Evolutionary conservation across 176 grass and related monocot species (phyloP), one percentile per base, ranked within the genome.

Genomic region (Oryza australiensis): DNA sequence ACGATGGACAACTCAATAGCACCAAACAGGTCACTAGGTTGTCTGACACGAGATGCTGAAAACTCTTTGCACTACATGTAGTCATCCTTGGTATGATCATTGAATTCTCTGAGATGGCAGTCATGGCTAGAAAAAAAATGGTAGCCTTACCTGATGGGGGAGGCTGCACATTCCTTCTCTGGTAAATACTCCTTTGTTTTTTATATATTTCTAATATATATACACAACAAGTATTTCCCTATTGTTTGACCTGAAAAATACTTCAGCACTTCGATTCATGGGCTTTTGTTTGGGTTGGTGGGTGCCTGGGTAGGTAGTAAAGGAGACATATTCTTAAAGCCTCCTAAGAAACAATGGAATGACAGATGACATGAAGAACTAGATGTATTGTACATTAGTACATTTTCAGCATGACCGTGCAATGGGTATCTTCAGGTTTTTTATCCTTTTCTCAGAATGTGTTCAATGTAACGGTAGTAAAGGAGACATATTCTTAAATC

Each of bases 391-490:
- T 62, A n/a, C 32, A 62, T 63, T 68, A 77, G 26, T 10, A 69
- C 20, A 27, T 75, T 74, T 72, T 79, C n/a, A 69, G 48, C 26
- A 82, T 73, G 49, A 26, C 7, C 4, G 26, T 64, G 68, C 15
- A 40, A 38, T 32, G 16, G 26, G 16, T 18, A 72, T 75, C 67
- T 76, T 80, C 22, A 65, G 33, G 9, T 60, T 75, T 7, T 83
- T 72, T 9, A 48, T 51, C 5, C 22, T 74, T 60, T 92, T 34
- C 68, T 85, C 60, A 67, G 75, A 68, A 51, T 55, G 66, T 85
- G 38, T 43, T 82, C 12, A 24, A 86, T 85, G 37, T 34, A 18
- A 20, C 64, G n/a, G n/a, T n/a, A n/a, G n/a, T n/a, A n/a, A n/a
- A n/a, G n/a, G 53, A 72, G 26, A 43, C 51, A 62, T 63, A 22